Base-by-base conservation (phyloP, 2,329 filamentous ascomycete genomes). In the Achaetomium macrosporum region DNA sequence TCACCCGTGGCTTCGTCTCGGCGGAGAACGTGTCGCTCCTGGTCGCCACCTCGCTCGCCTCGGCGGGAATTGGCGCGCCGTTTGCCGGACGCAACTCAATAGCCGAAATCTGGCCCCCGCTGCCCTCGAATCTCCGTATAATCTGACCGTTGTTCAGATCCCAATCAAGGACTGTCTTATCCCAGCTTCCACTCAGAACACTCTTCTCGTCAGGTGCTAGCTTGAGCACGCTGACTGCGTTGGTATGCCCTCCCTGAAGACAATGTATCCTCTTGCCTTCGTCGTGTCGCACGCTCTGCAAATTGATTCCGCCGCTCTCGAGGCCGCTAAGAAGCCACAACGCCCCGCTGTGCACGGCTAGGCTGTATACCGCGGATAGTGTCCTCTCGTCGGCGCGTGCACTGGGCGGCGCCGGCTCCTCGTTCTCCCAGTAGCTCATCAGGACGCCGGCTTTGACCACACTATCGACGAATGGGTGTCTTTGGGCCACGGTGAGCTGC, bases 391-490 rank as follows among this genome's bases (percentile, higher is more conserved):
- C 73, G 13, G 74, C 68, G 35, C 72, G 69, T 5, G 70, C 68
- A 43, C 45, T 61, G 0, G 71, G 68, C 1, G 65, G 66, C 2
- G 71, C 59, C 2, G 83, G 81, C 66, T 99, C 92, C 67, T 96
- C 91, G 64, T 97, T 99, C 69, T 96, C 93, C 93, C 93, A 99
- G 69, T 99, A 99, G 47, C 88, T 95, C 79, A 96, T 85, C 46
- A 97, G 73, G 6, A 96, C 88, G 1, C 91, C 93, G 2, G 92
- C 91, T 70, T 99, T 99, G 51, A 90, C 89, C 41, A 99, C 93
- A 63, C 89, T 96, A 67, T 99, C 93, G 39, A 99, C 93, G 64
- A 97, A 99, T 0, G 93, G 93, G 66, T 99, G 93, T 45, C 88
- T 80, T 72, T 99, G 93, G 31, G 93, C 93, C 6, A 99, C 93